Evolutionary conservation across 1,284 basidiomycete species (phyloP), one percentile per base, ranked within the genome.

Genomic region (Lentinula novae-zelandiae): DNA sequence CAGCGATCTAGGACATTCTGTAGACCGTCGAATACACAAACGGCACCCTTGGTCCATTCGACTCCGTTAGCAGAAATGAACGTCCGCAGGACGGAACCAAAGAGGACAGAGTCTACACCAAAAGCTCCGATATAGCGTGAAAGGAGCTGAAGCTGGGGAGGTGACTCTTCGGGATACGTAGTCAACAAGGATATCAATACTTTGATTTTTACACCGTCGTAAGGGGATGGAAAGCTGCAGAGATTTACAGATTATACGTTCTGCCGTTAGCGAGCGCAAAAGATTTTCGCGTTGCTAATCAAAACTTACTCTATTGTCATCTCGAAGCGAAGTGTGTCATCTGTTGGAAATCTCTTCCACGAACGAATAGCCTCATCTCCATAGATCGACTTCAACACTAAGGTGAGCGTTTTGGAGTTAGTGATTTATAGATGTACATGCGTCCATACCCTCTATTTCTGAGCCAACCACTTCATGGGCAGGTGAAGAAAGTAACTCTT

Each of bases 11-110:
- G 75, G n/a, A 90, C 85, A 70, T 83, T 86, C 68, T 93, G 89
- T 9, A 95, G 75, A 9, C 94, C 93, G 66, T 96, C 94, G 70
- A 96, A 96, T 13, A 96, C 90, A 68, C 91, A 93, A 12, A 93
- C 86, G 1, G 81, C 81, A 55, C 88, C 92, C 17, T 85, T 76
- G 0, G 78, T 76, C 84, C 90, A 95, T 61, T 92, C 85, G 8
- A 92, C 82, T 5, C 90, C 92, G 54, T 81, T 83, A 17, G 80
- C 71, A 1, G 92, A 91, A 62, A 95, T 93, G 73, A 86, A 96
- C 0, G 92, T 95, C 42, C 90, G 84, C 8, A 95, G 81, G 38
- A 95, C 81, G 8, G 83, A 82, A 17, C 92, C 92, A 70, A 95
- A 93, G 15, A 94, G 78, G 22, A 73, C 70, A 2, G 87, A 73